These are phyloP conservation scores for Trypanosoma scelopori DNA, from an alignment of 208 protist species.

Conservation along the genomic window DNA sequence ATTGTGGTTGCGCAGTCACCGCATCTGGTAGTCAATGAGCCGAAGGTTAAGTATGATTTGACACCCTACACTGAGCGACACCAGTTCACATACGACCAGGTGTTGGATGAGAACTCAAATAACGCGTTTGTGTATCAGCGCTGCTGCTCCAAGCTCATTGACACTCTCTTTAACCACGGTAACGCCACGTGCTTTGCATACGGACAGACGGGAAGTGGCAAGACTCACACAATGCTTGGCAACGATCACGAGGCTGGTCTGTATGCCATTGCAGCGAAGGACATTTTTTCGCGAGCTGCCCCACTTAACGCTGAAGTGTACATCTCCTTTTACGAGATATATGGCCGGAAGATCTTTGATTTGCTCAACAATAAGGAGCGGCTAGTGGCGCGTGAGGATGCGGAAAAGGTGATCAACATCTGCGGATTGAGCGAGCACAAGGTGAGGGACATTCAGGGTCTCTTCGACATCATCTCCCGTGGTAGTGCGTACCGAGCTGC, in stretches of 20 bases:
- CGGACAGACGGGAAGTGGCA: conserved; percentile 96
- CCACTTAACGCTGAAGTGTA: conserved; percentile 62
- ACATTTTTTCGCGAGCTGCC: conserved; percentile 91
- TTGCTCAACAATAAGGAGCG: conserved; percentile 93
- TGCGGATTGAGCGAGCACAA: conserved; percentile 91
- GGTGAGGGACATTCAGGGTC: conserved; percentile 75
- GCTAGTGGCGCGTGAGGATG: conserved; percentile 94
- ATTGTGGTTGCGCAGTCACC: conserved; percentile 82
- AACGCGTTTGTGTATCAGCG: conserved; percentile 93
- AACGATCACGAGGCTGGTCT: conserved; percentile 85
- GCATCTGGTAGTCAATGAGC: conserved; percentile 86
- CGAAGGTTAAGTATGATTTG: conserved; percentile 95
- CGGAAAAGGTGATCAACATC: conserved; percentile 94
- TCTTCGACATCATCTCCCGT: conserved; percentile 91
- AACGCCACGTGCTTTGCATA: conserved; percentile 98
- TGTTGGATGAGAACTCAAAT: conserved; percentile 89
- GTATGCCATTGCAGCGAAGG: conserved; percentile 93
- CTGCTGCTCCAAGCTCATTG: conserved; percentile 93
- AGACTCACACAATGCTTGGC: conserved; percentile 94
- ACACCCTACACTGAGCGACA: conserved; percentile 96
- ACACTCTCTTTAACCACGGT: conserved; percentile 94
- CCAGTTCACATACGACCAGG: conserved; percentile 95
- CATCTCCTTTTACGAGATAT: conserved; percentile 97
- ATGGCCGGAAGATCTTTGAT: conserved; percentile 97
- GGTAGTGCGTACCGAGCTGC: conserved; percentile 88